A percentile compares a stretch with the other conserved stretches of the same genome.
These are phyloP conservation scores for Fusarium sp. DNA, from an alignment of 2,329 filamentous ascomycete genomes.

Conservation along the genomic window DNA sequence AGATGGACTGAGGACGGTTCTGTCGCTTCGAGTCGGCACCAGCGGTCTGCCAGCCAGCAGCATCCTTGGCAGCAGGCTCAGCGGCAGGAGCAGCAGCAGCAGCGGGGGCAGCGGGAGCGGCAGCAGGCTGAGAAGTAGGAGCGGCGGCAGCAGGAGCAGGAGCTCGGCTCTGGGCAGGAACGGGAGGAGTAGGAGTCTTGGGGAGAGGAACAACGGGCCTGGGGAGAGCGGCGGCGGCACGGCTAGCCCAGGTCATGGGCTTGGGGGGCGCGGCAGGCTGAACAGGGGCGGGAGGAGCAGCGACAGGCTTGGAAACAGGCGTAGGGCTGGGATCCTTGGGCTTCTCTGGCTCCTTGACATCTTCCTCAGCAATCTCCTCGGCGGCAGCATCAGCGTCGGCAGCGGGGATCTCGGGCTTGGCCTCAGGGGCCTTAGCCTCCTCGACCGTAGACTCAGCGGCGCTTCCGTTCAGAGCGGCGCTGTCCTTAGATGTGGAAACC, in stretches of 20 bases:
- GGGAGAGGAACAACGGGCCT: constrained; percentile 65
- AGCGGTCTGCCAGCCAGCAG: constrained; percentile 83
- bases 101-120: constrained; percentile 54
- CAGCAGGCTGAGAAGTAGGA: constrained; percentile 50
- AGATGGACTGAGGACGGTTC: constrained; percentile 76
- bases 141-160: constrained; percentile 59
- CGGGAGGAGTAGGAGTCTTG: constrained; percentile 68
- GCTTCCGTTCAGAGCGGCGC: constrained; percentile 49
- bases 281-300: constrained; percentile 52
- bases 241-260: constrained; percentile 82
- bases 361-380: constrained; percentile 67
- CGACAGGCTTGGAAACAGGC: constrained; percentile 55
- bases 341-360: constrained; percentile 70
- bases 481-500: constrained; percentile 54
- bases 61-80: constrained; percentile 63
- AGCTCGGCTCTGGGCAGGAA: constrained; percentile 62
- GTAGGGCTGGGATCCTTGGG: constrained; percentile 73
- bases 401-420: constrained; percentile 50
- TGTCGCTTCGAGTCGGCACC: constrained; percentile 87
- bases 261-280: constrained; percentile 63
- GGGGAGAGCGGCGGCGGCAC: constrained; percentile 69
- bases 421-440: constrained; percentile 54
- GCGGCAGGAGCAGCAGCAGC: constrained; percentile 53
- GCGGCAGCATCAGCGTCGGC: constrained; percentile 63
- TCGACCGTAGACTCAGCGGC: constrained; percentile 51